Evolutionary conservation across 805 yeast species (phyloP).

Genomic region (Candida cerambycidarum): DNA sequence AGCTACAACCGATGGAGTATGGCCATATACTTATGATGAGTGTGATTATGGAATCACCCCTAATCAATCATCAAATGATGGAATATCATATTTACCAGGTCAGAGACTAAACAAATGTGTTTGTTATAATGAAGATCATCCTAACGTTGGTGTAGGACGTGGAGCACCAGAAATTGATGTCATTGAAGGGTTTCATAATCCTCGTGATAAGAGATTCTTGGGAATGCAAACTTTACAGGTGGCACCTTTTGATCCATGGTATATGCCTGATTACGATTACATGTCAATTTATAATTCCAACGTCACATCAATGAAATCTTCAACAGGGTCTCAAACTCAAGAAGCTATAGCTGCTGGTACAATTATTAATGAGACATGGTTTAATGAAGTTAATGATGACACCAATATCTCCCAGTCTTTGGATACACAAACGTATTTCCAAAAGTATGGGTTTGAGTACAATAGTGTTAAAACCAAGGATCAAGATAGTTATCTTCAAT

Average conservation of each 20-base stretch:
- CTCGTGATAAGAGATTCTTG: constrained; percentile 15
- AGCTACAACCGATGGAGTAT: constrained; percentile 38
- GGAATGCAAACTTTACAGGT: constrained; percentile 41
- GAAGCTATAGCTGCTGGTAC: constrained; percentile 41
- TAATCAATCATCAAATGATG: constrained; percentile 40
- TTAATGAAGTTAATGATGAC: constrained; percentile 19
- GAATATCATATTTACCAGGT: constrained; percentile 39
- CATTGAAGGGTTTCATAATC: constrained; percentile 21
- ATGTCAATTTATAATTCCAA: constrained; percentile 26
- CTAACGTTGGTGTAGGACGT: constrained; percentile 35
- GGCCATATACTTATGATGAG: constrained; percentile 40
- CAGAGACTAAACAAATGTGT: constrained; percentile 34
- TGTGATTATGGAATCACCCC: constrained; percentile 40
- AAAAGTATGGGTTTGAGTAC: constrained; percentile 36
- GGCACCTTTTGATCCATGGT: constrained; percentile 48
- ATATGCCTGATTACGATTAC: constrained; percentile 39
- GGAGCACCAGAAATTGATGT: constrained; percentile 37
- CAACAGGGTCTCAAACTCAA: constrained; percentile 39
- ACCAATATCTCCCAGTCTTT: constrained; percentile 2
- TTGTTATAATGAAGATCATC: constrained; percentile 38
- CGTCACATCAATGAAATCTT: constrained; percentile 36
- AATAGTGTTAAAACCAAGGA: constrained; percentile 20
- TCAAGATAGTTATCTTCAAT: constrained; percentile 33
- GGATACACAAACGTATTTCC: constrained; percentile 23
- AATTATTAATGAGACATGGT: constrained; percentile 37